A percentile compares a stretch with the other conserved stretches of the same genome.
Evolutionary conservation across 495 filamentous ascomycete genomes (phyloP).

Genomic region (Annulohypoxylon nitens): DNA sequence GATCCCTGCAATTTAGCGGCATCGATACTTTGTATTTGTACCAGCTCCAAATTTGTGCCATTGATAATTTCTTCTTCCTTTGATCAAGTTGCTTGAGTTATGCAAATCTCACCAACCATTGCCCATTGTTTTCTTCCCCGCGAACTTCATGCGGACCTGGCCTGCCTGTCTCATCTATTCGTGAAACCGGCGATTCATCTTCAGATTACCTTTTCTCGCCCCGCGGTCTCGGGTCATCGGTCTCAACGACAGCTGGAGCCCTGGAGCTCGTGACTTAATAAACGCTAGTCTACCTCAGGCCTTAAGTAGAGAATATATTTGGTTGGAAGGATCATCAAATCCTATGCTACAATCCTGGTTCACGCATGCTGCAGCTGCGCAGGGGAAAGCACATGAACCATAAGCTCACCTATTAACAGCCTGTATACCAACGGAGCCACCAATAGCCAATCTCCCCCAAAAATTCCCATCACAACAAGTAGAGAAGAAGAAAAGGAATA

Average conservation of each 20-base stretch:
- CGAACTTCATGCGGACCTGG: constrained; percentile 17
- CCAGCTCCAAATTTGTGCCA: not conserved
- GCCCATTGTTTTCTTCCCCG: constrained; percentile 19
- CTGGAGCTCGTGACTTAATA: not conserved
- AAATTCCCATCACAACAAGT: not conserved
- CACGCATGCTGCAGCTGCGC: constrained; percentile 14
- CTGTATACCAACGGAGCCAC: not conserved
- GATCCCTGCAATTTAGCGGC: constrained; percentile 17
- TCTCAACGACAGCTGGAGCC: not conserved
- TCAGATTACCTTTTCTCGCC: not conserved
- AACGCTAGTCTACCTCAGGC: too few relatives aligned
- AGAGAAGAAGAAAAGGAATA: not conserved
- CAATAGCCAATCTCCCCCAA: not conserved
- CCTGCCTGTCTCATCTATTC: constrained; percentile 1
- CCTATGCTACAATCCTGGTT: constrained; percentile 22
- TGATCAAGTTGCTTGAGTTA: constrained; percentile 5
- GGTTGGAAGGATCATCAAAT: constrained; percentile 27
- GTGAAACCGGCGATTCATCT: not conserved
- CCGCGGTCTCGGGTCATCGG: not conserved
- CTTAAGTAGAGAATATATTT: not conserved
- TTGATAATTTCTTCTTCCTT: constrained; percentile 8
- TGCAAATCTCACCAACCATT: constrained; percentile 13
- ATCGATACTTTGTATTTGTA: not conserved
- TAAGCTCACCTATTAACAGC: constrained; percentile 4
- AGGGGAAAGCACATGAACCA: constrained; percentile 11